Percentiles rank a stretch among this genome's conserved stretches.
phyloP scores from a whole-genome alignment of 768 basidiomycete genomes.

The Termitomyces sp. region DNA sequence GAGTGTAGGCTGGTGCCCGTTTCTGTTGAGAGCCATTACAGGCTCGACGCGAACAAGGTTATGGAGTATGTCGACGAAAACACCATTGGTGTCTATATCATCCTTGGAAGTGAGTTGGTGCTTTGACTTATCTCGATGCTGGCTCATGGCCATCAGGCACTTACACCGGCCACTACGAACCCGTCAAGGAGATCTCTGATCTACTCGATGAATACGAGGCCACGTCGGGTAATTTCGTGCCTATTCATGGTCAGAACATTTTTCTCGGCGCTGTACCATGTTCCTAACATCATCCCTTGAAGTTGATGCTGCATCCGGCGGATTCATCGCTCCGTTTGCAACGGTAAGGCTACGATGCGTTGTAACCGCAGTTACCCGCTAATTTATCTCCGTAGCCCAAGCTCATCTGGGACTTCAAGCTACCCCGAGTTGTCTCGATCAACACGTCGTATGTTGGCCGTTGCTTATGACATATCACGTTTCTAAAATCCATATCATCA shows the following conservation, averaged over 20 bases:
- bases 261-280: slow-evolving; percentile 24
- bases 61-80: slow-evolving; percentile 70
- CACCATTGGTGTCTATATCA: slow-evolving; percentile 64
- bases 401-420: slow-evolving; percentile 56
- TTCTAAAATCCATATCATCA: neutral
- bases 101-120: slow-evolving; percentile 31
- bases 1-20: slow-evolving; percentile 53
- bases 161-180: slow-evolving; percentile 72
- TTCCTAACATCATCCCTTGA: slow-evolving; percentile 32
- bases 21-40: slow-evolving; percentile 43
- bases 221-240: slow-evolving; percentile 53
- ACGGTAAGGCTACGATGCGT: slow-evolving; percentile 16
- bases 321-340: slow-evolving; percentile 63
- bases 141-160: slow-evolving; percentile 24
- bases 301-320: slow-evolving; percentile 64
- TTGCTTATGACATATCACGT: neutral
- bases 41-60: slow-evolving; percentile 54
- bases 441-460: slow-evolving; percentile 37
- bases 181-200: slow-evolving; percentile 80
- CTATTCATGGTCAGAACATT: slow-evolving; percentile 59
- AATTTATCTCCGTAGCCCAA: slow-evolving; percentile 34
- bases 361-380: slow-evolving; percentile 20
- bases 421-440: slow-evolving; percentile 56
- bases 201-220: slow-evolving; percentile 59
- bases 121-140: slow-evolving; percentile 34